Conservation (phyloP, 805 yeast species). For the Candida caryicola region DNA sequence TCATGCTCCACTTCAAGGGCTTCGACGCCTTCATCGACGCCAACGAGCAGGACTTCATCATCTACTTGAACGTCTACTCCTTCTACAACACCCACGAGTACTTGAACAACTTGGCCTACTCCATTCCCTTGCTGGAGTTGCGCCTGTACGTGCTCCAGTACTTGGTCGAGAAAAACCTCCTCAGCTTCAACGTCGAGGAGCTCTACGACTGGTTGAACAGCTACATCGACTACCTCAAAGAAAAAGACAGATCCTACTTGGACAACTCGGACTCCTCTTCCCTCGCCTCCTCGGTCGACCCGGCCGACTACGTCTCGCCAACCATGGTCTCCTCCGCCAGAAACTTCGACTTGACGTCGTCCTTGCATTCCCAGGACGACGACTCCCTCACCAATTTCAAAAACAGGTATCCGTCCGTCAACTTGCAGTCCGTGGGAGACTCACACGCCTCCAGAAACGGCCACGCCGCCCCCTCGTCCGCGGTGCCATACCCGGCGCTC, state of each 20-base stretch:
- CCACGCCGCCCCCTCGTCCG: no score
- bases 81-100: constrained; percentile 34
- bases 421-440: background rate
- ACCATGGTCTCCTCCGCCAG: background rate
- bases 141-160: constrained; percentile 27
- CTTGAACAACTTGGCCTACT: constrained; percentile 18
- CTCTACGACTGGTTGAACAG: constrained; percentile 38
- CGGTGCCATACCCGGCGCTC: background rate
- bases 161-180: constrained; percentile 25
- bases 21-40: constrained; percentile 38
- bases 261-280: background rate
- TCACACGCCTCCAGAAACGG: background rate
- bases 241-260: constrained; percentile 18
- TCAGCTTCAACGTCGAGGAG: constrained; percentile 34
- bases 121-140: constrained; percentile 19
- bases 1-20: constrained; percentile 43
- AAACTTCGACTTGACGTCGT: background rate
- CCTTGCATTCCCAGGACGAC: constrained; percentile 1
- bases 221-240: constrained; percentile 36
- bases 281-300: background rate
- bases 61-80: constrained; percentile 40
- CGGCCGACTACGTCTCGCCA: background rate
- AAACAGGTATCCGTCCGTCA: constrained; percentile 8
- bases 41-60: constrained; percentile 38
- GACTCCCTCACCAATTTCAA: constrained; percentile 6